Conservation (phyloP, 2,329 filamentous ascomycete genomes). For the Teratosphaeria nubilosa region DNA sequence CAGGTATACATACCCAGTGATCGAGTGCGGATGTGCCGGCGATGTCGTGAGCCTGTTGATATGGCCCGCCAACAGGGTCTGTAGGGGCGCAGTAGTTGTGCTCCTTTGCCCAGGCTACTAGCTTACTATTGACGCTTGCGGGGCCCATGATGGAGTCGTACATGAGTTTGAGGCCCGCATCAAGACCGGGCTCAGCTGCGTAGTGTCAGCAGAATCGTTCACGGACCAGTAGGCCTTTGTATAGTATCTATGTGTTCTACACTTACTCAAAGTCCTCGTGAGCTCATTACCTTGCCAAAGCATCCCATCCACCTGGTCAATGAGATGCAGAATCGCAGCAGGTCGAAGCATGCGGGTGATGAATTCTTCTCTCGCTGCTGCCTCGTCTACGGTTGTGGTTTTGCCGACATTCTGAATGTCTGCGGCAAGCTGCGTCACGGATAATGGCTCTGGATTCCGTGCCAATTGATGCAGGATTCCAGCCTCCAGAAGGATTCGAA, state of each 20-base stretch:
- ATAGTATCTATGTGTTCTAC: background rate
- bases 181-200: slow-evolving; percentile 5
- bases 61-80: slow-evolving; percentile 4
- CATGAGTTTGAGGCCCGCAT: slow-evolving; percentile 4
- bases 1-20: background rate
- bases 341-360: slow-evolving; percentile 5
- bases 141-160: slow-evolving; percentile 4
- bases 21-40: slow-evolving; percentile 6
- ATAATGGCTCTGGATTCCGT: background rate
- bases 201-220: background rate
- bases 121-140: slow-evolving; percentile 1
- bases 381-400: background rate
- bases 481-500: background rate
- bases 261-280: slow-evolving; percentile 2
- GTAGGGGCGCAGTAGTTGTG: background rate
- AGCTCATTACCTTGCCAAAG: slow-evolving; percentile 5
- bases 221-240: background rate
- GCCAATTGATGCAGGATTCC: background rate
- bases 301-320: slow-evolving; percentile 1
- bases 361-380: slow-evolving; percentile 1
- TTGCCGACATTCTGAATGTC: background rate
- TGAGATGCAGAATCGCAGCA: slow-evolving; percentile 1
- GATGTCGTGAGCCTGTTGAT: slow-evolving; percentile 4
- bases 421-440: background rate
- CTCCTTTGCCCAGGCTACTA: background rate